Conservation (phyloP, 2,329 filamentous ascomycete species). For the Mariannaea sp. region DNA sequence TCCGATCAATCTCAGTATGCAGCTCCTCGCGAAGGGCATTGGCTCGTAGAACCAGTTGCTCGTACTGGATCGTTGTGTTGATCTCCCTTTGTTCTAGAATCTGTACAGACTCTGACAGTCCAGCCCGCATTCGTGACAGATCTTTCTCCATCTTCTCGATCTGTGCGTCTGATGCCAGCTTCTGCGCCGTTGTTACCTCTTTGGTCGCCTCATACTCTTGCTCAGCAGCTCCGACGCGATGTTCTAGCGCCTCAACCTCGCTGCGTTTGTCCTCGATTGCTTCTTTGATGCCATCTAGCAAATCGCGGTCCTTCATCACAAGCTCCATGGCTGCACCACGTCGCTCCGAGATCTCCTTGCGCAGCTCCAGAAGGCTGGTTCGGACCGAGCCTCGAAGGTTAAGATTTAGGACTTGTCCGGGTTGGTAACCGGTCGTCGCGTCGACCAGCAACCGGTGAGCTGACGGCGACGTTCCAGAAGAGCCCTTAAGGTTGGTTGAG, state of each 20-base stretch:
- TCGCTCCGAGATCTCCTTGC: conserved; percentile 92
- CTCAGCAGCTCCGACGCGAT: conserved; percentile 84
- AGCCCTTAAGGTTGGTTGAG: conserved; percentile 60
- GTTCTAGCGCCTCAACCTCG: conserved; percentile 90
- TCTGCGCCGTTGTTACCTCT: conserved; percentile 83
- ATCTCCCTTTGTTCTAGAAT: conserved; percentile 94
- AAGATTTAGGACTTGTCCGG: conserved; percentile 85
- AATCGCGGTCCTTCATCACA: conserved; percentile 92
- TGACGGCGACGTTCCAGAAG: conserved; percentile 46
- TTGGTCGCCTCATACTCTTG: conserved; percentile 94
- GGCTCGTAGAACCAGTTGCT: conserved; percentile 85
- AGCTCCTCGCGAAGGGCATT: conserved; percentile 90
- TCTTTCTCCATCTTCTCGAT: conserved; percentile 99
- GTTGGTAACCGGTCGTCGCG: conserved; percentile 83
- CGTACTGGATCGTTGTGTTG: conserved; percentile 96
- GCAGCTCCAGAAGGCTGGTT: conserved; percentile 73
- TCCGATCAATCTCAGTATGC: conserved; percentile 95
- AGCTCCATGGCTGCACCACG: conserved; percentile 81
- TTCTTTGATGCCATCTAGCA: conserved; percentile 93
- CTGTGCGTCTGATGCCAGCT: conserved; percentile 86
- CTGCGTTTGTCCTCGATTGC: conserved; percentile 93
- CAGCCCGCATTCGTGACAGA: conserved; percentile 86
- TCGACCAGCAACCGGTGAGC: conserved; percentile 82
- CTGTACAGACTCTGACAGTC: conserved; percentile 83
- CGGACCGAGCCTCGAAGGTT: conserved; percentile 86